phyloP scores from a whole-genome alignment of 495 filamentous ascomycete species.

The Xylaria scruposa region DNA sequence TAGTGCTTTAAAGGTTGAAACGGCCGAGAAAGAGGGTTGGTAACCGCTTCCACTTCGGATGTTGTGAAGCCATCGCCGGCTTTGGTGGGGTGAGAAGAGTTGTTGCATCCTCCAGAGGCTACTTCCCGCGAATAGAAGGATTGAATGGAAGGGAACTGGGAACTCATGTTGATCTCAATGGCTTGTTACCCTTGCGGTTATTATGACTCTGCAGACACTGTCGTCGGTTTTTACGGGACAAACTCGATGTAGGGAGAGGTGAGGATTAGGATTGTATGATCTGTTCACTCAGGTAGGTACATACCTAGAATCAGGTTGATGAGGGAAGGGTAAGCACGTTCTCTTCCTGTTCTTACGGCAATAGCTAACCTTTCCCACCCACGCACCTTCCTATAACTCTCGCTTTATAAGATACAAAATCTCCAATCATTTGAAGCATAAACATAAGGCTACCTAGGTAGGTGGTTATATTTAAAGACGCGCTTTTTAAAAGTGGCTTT shows the following conservation, averaged over 20 bases:
- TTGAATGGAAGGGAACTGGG: slow-evolving; percentile 55
- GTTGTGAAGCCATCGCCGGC: slow-evolving; percentile 59
- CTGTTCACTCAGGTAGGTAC: not conserved
- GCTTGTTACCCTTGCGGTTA: not conserved
- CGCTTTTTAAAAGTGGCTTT: not conserved
- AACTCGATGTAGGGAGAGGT: not conserved
- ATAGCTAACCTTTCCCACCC: not conserved
- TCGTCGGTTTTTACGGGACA: not conserved
- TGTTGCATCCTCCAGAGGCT: slow-evolving; percentile 23
- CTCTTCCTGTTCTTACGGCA: not conserved
- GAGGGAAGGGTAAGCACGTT: not conserved
- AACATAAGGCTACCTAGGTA: no score
- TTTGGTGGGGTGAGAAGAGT: not conserved
- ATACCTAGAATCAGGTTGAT: no score
- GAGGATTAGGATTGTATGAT: not conserved
- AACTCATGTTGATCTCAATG: slow-evolving; percentile 40
- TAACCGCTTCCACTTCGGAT: slow-evolving; percentile 49
- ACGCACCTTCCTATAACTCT: not conserved
- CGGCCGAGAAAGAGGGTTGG: slow-evolving; percentile 48
- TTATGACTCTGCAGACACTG: not conserved
- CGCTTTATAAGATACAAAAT: not conserved
- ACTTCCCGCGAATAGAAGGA: slow-evolving; percentile 56
- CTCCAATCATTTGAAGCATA: not conserved
- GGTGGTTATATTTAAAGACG: no score
- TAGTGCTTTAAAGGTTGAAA: slow-evolving; percentile 66